Conservation (phyloP, 352 stramenopile species). For the Phytophthora pluvialis region DNA sequence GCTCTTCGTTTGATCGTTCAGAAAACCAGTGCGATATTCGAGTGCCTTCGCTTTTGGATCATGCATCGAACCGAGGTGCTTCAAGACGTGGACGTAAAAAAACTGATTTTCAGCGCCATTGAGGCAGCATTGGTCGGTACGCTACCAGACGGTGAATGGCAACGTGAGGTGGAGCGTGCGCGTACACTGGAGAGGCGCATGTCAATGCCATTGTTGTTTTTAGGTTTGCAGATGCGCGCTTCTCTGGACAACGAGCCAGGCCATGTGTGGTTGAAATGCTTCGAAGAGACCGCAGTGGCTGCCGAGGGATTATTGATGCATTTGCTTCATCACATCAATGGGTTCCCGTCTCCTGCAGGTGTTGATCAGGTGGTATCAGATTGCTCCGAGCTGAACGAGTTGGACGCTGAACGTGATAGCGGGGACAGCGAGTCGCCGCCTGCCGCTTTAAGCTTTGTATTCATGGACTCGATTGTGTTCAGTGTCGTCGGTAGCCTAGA, state of each 20-base stretch:
- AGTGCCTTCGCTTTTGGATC: conserved; percentile 87
- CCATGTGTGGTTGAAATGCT: conserved; percentile 78
- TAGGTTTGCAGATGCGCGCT: conserved; percentile 85
- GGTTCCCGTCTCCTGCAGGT: conserved; percentile 81
- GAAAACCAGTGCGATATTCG: conserved; percentile 87
- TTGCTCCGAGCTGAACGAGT: conserved; percentile 72
- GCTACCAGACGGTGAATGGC: conserved; percentile 82
- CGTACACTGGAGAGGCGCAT: conserved; percentile 67
- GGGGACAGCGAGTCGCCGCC: conserved; percentile 40
- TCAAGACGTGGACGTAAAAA: conserved; percentile 82
- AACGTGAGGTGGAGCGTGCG: conserved; percentile 76
- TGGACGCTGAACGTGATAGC: conserved; percentile 36
- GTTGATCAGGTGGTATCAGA: conserved; percentile 87
- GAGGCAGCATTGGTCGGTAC: conserved; percentile 86
- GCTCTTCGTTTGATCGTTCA: conserved; percentile 79
- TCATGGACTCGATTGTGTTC: conserved; percentile 89
- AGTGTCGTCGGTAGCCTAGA: conserved; percentile 84
- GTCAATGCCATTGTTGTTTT: conserved; percentile 86
- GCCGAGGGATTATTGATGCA: conserved; percentile 87
- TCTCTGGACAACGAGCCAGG: conserved; percentile 78
- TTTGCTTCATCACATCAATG: conserved; percentile 86
- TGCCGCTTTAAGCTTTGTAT: conserved; percentile 82
- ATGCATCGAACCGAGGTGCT: conserved; percentile 80
- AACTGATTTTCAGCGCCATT: conserved; percentile 85
- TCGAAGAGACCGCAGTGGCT: conserved; percentile 85